Percentiles rank a stretch among this genome's conserved stretches.
These are phyloP conservation scores for Diaporthe caulivora DNA, from an alignment of 2,329 filamentous ascomycete genomes.

Conservation along the genomic window DNA sequence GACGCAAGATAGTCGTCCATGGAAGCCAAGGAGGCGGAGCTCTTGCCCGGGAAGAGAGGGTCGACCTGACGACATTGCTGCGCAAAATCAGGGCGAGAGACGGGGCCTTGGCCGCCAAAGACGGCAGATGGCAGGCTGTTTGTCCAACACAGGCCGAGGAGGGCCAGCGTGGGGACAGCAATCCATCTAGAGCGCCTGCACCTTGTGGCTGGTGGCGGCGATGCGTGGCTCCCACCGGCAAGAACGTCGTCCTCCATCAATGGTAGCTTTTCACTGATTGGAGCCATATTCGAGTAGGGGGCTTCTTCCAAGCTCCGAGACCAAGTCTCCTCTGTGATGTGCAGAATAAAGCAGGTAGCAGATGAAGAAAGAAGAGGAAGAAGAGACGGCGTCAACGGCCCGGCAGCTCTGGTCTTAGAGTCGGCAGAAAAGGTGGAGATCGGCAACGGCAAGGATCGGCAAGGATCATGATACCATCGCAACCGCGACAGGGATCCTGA, in stretches of 20 bases:
- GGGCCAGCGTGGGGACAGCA: slow-evolving; percentile 22
- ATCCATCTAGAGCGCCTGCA: slow-evolving; percentile 31
- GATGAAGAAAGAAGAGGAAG: not conserved
- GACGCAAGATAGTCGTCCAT: slow-evolving; percentile 51
- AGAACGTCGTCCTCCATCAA: slow-evolving; percentile 47
- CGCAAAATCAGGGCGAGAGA: not conserved
- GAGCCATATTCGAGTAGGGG: slow-evolving; percentile 39
- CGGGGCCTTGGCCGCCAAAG: slow-evolving; percentile 17
- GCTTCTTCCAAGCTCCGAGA: not conserved
- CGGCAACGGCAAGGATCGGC: slow-evolving; percentile 17
- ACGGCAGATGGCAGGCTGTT: slow-evolving; percentile 8
- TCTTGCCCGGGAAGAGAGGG: slow-evolving; percentile 47
- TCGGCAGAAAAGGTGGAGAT: slow-evolving; percentile 17
- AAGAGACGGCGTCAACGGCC: not conserved
- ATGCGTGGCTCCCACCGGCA: not conserved
- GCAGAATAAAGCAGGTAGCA: not conserved
- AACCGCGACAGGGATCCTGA: slow-evolving; percentile 7
- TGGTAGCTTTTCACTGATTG: slow-evolving; percentile 48
- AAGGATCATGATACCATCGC: slow-evolving; percentile 19
- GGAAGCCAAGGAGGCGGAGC: slow-evolving; percentile 45
- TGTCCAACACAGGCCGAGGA: slow-evolving; percentile 32
- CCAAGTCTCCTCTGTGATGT: not conserved
- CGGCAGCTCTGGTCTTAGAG: slow-evolving; percentile 3
- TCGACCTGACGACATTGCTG: slow-evolving; percentile 50
- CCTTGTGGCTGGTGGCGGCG: not conserved